These are phyloP conservation scores for Kazachstania bromeliacearum DNA, from an alignment of 805 yeast genomes.

Conservation along the genomic window DNA sequence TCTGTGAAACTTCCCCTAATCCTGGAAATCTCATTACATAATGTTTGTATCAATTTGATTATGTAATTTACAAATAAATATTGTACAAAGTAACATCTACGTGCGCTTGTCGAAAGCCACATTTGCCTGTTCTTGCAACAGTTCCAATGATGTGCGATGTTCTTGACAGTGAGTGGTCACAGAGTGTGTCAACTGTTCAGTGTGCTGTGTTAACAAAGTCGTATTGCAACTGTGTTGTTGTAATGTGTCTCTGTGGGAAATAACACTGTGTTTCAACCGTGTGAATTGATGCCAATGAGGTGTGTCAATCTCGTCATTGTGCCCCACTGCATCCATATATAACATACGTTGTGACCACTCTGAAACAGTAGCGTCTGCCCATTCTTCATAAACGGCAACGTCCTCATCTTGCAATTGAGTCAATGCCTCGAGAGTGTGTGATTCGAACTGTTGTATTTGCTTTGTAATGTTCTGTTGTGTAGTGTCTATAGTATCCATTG, in stretches of 20 bases:
- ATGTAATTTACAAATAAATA: too few relatives aligned
- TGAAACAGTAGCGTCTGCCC: slow-evolving; percentile 55
- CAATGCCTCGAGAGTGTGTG: background rate
- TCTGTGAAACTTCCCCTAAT: too few relatives aligned
- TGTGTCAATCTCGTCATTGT: slow-evolving; percentile 26
- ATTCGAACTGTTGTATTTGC: background rate
- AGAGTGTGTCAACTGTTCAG: background rate
- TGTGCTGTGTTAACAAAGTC: background rate
- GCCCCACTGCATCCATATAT: slow-evolving; percentile 22
- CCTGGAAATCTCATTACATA: too few relatives aligned
- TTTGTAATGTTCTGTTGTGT: background rate
- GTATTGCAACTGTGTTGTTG: slow-evolving; percentile 16
- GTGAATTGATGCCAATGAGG: slow-evolving; percentile 55
- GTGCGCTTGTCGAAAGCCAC: too few relatives aligned
- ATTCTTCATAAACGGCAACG: slow-evolving; percentile 62
- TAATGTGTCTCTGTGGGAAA: slow-evolving; percentile 46
- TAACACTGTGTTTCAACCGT: slow-evolving; percentile 42
- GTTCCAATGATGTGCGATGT: too few relatives aligned
- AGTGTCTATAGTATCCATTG: background rate
- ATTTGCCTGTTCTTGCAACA: too few relatives aligned
- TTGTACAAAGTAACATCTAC: too few relatives aligned
- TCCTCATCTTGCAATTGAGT: slow-evolving; percentile 28
- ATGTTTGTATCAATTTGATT: too few relatives aligned
- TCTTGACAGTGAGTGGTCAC: too few relatives aligned
- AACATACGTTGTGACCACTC: slow-evolving; percentile 57